Evolutionary conservation across 495 filamentous ascomycete genomes (phyloP).

Genomic region (Letharia columbiana): DNA sequence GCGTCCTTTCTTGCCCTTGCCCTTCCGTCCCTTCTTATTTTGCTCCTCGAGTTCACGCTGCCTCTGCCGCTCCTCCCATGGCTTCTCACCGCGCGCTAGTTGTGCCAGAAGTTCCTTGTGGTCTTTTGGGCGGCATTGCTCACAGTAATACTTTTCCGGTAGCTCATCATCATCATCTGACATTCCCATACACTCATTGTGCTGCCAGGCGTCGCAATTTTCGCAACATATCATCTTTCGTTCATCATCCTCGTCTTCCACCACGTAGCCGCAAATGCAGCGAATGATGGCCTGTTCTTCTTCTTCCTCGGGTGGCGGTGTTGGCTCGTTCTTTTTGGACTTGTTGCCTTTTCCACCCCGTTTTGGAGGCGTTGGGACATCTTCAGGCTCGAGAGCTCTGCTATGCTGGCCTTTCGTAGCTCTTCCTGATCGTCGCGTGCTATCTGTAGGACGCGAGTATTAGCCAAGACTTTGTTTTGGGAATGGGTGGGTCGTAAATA

Average conservation of each 20-base stretch:
- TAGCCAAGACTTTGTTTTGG: not conserved
- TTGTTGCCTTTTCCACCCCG: constrained; percentile 51
- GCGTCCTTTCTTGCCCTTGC: constrained; percentile 28
- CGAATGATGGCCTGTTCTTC: constrained; percentile 70
- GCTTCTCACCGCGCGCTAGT: constrained; percentile 68
- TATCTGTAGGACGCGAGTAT: constrained; percentile 10
- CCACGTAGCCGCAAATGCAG: constrained; percentile 83
- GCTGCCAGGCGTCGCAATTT: constrained; percentile 85
- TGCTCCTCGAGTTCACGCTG: constrained; percentile 44
- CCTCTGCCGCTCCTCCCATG: constrained; percentile 65
- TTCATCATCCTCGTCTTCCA: constrained; percentile 73
- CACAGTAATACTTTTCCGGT: constrained; percentile 79
- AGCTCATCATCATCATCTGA: constrained; percentile 64
- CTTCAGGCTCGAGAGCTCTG: constrained; percentile 66
- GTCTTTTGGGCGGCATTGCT: constrained; percentile 74
- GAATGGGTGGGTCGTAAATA: not conserved
- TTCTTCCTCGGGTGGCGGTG: constrained; percentile 52
- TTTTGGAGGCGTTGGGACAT: constrained; percentile 46
- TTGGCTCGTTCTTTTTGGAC: constrained; percentile 43
- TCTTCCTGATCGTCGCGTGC: constrained; percentile 71
- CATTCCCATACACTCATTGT: constrained; percentile 90
- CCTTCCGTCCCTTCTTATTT: constrained; percentile 44
- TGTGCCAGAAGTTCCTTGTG: constrained; percentile 68
- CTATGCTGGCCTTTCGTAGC: constrained; percentile 93
- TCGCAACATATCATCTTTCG: constrained; percentile 89